Conservation (phyloP, 768 basidiomycete genomes). For the Infundibulicybe gibba region DNA sequence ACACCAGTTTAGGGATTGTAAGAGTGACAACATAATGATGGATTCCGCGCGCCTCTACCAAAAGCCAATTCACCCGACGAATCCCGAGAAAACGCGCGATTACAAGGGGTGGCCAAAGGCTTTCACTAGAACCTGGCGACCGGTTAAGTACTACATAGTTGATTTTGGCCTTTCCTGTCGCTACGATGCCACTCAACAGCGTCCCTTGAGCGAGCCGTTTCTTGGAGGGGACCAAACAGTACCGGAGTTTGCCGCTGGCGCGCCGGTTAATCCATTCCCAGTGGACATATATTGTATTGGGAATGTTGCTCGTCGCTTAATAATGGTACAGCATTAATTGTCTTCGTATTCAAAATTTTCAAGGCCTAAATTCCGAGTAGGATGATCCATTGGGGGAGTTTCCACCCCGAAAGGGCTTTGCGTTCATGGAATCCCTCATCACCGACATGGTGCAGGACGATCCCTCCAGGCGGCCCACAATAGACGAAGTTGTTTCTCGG, state of each 20-base stretch:
- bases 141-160: conserved; percentile 6
- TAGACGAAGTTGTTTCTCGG: not conserved
- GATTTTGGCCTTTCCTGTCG: conserved; percentile 3
- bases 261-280: not conserved
- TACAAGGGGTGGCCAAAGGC: not conserved
- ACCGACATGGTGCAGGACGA: conserved; percentile 4
- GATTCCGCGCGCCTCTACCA: conserved; percentile 1
- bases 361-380: not conserved
- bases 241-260: too few species aligned
- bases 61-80: not conserved
- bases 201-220: too few species aligned
- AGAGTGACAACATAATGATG: conserved; percentile 3
- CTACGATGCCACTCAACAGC: not conserved
- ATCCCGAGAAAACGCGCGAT: not conserved
- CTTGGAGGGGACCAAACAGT: too few species aligned
- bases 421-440: too few species aligned
- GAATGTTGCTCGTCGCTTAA: not conserved
- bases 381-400: too few species aligned
- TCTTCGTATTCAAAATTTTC: too few species aligned
- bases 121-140: not conserved
- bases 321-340: not conserved
- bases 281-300: conserved; percentile 1
- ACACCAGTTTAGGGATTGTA: conserved; percentile 6
- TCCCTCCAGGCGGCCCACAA: conserved; percentile 1
- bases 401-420: conserved; percentile 3